phyloP scores from a whole-genome alignment of 2,329 filamentous ascomycete genomes.

The Plenodomus tracheiphilus region DNA sequence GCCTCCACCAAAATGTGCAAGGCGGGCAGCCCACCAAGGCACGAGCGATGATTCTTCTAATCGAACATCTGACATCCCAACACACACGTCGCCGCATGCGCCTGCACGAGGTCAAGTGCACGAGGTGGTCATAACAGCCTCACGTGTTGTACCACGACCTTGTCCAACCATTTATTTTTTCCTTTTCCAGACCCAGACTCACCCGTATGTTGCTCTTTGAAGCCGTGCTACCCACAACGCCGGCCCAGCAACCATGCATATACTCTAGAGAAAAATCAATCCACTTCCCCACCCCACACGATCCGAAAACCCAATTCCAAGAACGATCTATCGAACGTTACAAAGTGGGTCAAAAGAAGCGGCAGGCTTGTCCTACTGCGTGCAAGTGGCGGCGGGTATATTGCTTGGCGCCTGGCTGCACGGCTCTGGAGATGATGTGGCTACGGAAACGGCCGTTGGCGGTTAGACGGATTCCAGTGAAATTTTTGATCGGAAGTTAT shows the following conservation, averaged over 20 bases:
- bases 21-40: background rate
- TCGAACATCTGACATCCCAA: background rate
- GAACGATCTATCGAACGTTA: background rate
- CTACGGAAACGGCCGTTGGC: background rate
- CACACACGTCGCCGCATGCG: background rate
- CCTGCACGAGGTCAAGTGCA: background rate
- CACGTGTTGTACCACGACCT: background rate
- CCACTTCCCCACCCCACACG: too few species aligned
- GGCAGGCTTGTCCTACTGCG: background rate
- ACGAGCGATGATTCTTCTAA: background rate
- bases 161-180: too few species aligned
- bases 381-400: constrained; percentile 5
- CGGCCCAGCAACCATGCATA: too few species aligned
- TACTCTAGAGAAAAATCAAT: too few species aligned
- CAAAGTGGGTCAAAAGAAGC: background rate
- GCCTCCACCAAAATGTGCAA: background rate
- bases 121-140: background rate
- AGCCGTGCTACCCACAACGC: too few species aligned
- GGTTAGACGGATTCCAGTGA: constrained; percentile 1
- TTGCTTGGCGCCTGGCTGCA: constrained; percentile 5
- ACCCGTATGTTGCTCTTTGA: too few species aligned
- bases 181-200: too few species aligned
- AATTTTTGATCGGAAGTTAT: too few species aligned
- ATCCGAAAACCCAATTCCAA: background rate
- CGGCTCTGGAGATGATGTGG: background rate